These are phyloP conservation scores for Penicillium rolfsii DNA, from an alignment of 2,329 filamentous ascomycete genomes.

Conservation along the genomic window DNA sequence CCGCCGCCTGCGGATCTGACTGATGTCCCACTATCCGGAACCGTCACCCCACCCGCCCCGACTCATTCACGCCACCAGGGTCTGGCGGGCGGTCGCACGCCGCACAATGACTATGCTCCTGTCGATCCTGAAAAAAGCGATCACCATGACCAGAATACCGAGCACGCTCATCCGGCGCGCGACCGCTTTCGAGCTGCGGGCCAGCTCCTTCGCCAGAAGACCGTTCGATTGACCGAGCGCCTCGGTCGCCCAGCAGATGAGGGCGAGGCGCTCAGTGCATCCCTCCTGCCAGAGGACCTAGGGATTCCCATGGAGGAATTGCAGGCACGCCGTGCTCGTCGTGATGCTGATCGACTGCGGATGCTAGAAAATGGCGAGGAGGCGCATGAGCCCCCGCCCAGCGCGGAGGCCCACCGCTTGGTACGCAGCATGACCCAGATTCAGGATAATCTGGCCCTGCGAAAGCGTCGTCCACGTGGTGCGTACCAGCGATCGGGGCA, in stretches of 20 bases:
- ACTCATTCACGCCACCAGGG: conserved; percentile 23
- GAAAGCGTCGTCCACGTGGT: conserved; percentile 34
- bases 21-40: conserved; percentile 24
- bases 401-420: conserved; percentile 43
- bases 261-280: conserved; percentile 35
- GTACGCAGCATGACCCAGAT: conserved; percentile 42
- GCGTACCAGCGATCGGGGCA: conserved; percentile 41
- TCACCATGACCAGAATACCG: background rate
- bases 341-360: conserved; percentile 21
- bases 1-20: conserved; percentile 19
- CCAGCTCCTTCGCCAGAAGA: conserved; percentile 37
- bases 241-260: conserved; percentile 38
- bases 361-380: conserved; percentile 27
- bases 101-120: background rate
- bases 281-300: conserved; percentile 37
- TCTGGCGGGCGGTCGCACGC: conserved; percentile 14
- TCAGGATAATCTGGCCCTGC: conserved; percentile 23
- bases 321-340: conserved; percentile 27
- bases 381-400: conserved; percentile 28
- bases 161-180: conserved; percentile 26
- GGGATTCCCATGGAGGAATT: conserved; percentile 29
- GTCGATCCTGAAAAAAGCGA: conserved; percentile 22
- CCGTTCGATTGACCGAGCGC: conserved; percentile 32
- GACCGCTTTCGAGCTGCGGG: conserved; percentile 36
- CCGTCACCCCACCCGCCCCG: conserved; percentile 30